Evolutionary conservation across 1,284 basidiomycete species (phyloP).

Genomic region (Microbotryum scabiosae): DNA sequence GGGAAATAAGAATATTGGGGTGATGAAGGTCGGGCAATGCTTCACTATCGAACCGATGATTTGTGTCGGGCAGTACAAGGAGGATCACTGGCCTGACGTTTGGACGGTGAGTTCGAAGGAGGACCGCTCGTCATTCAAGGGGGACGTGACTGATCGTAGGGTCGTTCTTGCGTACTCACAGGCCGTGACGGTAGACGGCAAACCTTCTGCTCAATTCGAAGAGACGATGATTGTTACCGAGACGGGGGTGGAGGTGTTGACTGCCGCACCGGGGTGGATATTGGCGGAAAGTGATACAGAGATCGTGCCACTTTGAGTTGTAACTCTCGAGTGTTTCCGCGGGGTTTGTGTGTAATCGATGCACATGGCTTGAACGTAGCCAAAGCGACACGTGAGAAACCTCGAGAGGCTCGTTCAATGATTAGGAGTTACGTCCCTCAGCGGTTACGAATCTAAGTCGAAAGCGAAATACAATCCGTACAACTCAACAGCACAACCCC

Average conservation of each 20-base stretch:
- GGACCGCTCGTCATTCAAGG: neutral
- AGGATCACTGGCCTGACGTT: constrained; percentile 36
- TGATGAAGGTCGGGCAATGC: constrained; percentile 60
- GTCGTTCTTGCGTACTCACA: no score
- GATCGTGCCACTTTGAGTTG: neutral
- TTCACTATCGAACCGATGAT: constrained; percentile 81
- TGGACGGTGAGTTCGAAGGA: no score
- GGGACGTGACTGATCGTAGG: no score
- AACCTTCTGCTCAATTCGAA: constrained; percentile 74
- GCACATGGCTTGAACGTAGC: no score
- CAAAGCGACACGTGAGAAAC: no score
- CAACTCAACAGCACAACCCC: no score
- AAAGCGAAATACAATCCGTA: no score
- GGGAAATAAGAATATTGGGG: constrained; percentile 64
- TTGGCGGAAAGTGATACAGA: constrained; percentile 7
- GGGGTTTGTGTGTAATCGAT: no score
- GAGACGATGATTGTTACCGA: constrained; percentile 91
- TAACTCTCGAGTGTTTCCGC: no score
- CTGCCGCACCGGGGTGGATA: constrained; percentile 46
- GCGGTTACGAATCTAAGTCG: no score
- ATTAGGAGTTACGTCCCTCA: no score
- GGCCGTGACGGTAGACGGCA: constrained; percentile 80
- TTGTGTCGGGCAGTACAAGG: constrained; percentile 55
- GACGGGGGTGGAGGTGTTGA: constrained; percentile 80
- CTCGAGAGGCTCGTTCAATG: no score